These are phyloP conservation scores for Nicotiana paniculata DNA, from an alignment of 257 asterid species.

Conservation along the genomic window DNA sequence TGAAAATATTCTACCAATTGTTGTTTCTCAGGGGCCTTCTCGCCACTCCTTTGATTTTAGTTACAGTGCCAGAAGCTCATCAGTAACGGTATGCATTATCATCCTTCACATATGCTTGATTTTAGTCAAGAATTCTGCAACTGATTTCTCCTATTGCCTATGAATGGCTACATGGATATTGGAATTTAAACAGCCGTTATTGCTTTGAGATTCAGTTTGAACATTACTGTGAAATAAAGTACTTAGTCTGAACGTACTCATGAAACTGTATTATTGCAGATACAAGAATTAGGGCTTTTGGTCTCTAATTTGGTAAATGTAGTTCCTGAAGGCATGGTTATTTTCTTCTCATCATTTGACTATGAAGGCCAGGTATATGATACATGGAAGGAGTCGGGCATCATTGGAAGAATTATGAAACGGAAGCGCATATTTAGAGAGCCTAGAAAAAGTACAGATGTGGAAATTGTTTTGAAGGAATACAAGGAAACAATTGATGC, in stretches of 20 bases:
- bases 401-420: conserved; percentile 67
- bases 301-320: conserved; percentile 71
- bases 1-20: conserved; percentile 75
- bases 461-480: conserved; percentile 61
- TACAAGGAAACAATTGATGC: conserved; percentile 67
- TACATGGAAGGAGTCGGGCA: conserved; percentile 78
- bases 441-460: conserved; percentile 79
- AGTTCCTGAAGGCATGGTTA: conserved; percentile 85
- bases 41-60: conserved; percentile 75
- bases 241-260: neutral
- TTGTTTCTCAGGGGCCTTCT: conserved; percentile 85
- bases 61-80: conserved; percentile 64
- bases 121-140: neutral
- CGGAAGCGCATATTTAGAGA: conserved; percentile 76
- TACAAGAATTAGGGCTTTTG: conserved; percentile 78
- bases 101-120: conserved; percentile 3
- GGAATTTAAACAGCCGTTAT: neutral
- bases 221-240: neutral
- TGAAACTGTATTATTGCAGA: conserved; percentile 38
- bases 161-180: neutral
- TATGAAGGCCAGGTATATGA: conserved; percentile 69
- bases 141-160: neutral
- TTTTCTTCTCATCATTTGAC: conserved; percentile 90
- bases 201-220: neutral
- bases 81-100: conserved; percentile 55